Percentiles rank a stretch among this genome's conserved stretches.
Evolutionary conservation across 202 grass and related monocot genomes (phyloP).

Genomic region (Saccharum hybrid): DNA sequence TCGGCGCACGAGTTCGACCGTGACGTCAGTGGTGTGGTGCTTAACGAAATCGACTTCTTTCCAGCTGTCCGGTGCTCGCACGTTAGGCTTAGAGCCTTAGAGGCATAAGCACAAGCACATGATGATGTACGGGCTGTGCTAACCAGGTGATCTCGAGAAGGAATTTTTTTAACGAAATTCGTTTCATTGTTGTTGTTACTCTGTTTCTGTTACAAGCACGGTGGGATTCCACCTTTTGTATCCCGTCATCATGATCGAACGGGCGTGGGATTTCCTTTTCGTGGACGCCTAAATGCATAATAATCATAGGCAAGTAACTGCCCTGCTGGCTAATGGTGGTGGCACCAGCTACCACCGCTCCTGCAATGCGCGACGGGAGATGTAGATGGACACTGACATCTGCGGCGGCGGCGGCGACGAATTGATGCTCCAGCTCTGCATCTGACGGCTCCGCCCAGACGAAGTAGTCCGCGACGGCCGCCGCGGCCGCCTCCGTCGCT

Average conservation of each 20-base stretch:
- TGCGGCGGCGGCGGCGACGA: neutral
- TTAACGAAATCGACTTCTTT: neutral
- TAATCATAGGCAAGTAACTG: neutral
- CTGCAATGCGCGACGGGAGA: neutral
- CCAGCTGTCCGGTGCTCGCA: neutral
- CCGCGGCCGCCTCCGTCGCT: neutral
- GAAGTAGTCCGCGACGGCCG: neutral
- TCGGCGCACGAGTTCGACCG: neutral
- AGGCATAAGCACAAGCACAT: neutral
- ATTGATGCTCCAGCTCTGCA: neutral
- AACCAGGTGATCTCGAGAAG: neutral
- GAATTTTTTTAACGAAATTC: constrained; percentile 13
- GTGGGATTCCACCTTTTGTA: neutral
- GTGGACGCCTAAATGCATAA: neutral
- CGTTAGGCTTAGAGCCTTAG: neutral
- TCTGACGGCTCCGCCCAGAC: constrained; percentile 1
- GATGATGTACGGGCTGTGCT: neutral
- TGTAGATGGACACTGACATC: neutral
- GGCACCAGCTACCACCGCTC: neutral
- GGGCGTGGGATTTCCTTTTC: neutral
- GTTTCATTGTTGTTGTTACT: neutral
- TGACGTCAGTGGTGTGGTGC: neutral
- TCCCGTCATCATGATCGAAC: neutral
- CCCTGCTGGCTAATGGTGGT: constrained; percentile 11
- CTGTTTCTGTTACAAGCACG: constrained; percentile 25